Percentiles rank a stretch among this genome's conserved stretches.
Conservation (phyloP, 371 early-diverging fungal genomes). For the Mucor irregularis region DNA sequence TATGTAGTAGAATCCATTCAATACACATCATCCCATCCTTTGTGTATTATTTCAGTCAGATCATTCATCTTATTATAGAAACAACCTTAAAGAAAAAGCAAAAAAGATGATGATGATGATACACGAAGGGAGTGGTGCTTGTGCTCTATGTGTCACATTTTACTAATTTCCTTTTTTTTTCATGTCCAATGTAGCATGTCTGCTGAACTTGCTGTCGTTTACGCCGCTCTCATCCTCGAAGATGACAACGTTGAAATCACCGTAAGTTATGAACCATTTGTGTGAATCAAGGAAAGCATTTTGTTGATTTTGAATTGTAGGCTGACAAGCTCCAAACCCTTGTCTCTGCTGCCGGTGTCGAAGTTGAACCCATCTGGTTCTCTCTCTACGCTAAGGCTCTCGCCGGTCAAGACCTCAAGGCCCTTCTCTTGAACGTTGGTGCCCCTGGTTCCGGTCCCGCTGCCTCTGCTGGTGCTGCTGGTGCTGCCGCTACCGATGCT, state of each 20-base stretch:
- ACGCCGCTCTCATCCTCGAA: slow-evolving; percentile 97
- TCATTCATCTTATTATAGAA: too few species aligned
- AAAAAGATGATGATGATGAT: too few species aligned
- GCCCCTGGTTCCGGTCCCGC: slow-evolving; percentile 67
- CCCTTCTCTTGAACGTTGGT: slow-evolving; percentile 91
- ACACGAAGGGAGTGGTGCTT: too few species aligned
- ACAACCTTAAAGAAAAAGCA: too few species aligned
- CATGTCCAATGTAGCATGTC: slow-evolving; percentile 38
- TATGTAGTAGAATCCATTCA: slow-evolving; percentile 1
- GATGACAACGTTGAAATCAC: slow-evolving; percentile 96
- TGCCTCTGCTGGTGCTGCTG: slow-evolving; percentile 54
- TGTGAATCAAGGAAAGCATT: background rate
- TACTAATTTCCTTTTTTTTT: background rate
- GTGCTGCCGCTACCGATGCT: slow-evolving; percentile 59
- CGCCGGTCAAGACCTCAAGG: slow-evolving; percentile 90
- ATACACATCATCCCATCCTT: too few species aligned
- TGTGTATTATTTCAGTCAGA: too few species aligned
- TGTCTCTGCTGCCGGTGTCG: slow-evolving; percentile 90
- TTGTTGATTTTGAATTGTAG: slow-evolving; percentile 46
- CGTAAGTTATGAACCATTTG: slow-evolving; percentile 55
- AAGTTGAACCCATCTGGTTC: slow-evolving; percentile 96
- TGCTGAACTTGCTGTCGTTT: slow-evolving; percentile 91
- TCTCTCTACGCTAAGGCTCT: slow-evolving; percentile 97
- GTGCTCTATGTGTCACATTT: too few species aligned
- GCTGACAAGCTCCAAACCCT: slow-evolving; percentile 94